Base-by-base conservation (phyloP, 2,329 filamentous ascomycete genomes). In the Phaeophleospora eucalypticola region DNA sequence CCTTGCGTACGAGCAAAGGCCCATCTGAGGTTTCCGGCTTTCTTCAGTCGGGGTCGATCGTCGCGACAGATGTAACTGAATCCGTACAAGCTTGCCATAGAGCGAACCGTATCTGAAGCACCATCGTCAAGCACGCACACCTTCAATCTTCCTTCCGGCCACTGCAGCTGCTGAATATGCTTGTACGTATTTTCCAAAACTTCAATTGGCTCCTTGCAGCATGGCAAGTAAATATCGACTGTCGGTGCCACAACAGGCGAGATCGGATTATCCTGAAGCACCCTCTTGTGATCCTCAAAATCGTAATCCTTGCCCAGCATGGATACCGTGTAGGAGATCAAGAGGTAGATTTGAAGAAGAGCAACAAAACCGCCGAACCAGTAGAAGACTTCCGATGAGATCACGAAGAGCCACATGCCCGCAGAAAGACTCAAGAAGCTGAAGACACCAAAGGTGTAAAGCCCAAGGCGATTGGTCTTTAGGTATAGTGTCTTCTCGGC, bases 1-100 rank as follows among this genome's bases (percentile, higher is more conserved):
- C 66, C 69, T 7, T 53, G 41, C 1, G 69, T 71, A 7, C 66
- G 50, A 0, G 65, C 53, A 43, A 71, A 72, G 1, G 68, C 66
- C 66, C 67, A 71, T 2, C 69, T 66, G 6, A 72, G 61, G 51
- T 72, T 72, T 7, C 69, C 69, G 4, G 69, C 69, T 55, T 72
- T 72, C 48, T 69, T 68, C 41, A 72, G 59, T 3, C 68, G 60
- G 2, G 69, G 69, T 0, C 69, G 63, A 53, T 72, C 67, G 20
- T 67, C 67, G 32, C 69, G 67, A n/a, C 68, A 64, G 3, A 68
- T 64, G 58, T 72, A 71, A 36, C 64, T 58, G 54, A 68, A 72
- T 4, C 66, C 66, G 42, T 66, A 71, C n/a, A 15, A 14, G 17
- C 53, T 49, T 3, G 66, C 66, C 10, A 69, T 57, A 10, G 42